These are phyloP conservation scores for Salix koriyanagi DNA, from an alignment of 345 rosid species.

Conservation along the genomic window DNA sequence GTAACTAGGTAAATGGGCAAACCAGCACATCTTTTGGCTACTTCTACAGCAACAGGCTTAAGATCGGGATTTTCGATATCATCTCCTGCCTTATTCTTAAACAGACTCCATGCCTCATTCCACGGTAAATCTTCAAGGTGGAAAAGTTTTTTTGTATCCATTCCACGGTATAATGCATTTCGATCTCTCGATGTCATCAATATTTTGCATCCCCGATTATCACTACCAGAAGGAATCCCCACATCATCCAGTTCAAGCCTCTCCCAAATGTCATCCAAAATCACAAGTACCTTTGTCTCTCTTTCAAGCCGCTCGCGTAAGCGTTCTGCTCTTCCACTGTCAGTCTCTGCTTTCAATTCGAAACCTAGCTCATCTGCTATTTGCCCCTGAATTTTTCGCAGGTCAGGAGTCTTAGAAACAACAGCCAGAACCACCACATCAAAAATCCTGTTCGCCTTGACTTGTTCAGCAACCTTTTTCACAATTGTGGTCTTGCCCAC, in stretches of 20 bases:
- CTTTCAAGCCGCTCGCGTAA: background rate
- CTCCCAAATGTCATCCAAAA: constrained; percentile 13
- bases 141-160: background rate
- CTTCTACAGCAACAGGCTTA: background rate
- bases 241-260: background rate
- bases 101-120: constrained; percentile 5
- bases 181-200: constrained; percentile 8
- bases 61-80: background rate
- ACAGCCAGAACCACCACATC: constrained; percentile 1
- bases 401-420: background rate
- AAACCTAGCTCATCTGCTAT: constrained; percentile 11
- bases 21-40: constrained; percentile 6
- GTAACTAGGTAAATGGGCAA: background rate
- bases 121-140: background rate
- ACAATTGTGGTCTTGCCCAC: constrained; percentile 14
- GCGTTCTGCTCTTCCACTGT: background rate
- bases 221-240: background rate
- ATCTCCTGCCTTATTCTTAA: background rate
- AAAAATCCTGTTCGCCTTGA: background rate
- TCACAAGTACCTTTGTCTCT: background rate
- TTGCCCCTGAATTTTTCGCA: constrained; percentile 1
- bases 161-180: background rate
- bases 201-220: constrained; percentile 5
- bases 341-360: background rate
- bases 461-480: constrained; percentile 4